phyloP scores from a whole-genome alignment of 2,329 filamentous ascomycete species.

The Exophiala bonariae region DNA sequence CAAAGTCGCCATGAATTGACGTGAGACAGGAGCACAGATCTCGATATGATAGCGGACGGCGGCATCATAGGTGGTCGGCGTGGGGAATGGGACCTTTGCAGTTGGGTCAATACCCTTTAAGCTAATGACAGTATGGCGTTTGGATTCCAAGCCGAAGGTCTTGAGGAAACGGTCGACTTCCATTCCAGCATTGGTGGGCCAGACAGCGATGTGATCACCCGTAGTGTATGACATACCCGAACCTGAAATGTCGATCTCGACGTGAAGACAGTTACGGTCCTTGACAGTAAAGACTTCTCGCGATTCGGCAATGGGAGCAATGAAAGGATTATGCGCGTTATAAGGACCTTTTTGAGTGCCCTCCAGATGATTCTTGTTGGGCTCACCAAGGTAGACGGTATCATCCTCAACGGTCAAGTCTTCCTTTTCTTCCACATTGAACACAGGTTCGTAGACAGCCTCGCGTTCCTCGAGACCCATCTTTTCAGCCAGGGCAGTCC shows the following conservation, averaged over 20 bases:
- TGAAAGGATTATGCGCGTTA: conserved; percentile 95
- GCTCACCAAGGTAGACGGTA: conserved; percentile 91
- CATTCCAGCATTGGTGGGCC: conserved; percentile 91
- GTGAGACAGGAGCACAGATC: conserved; percentile 90
- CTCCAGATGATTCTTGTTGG: conserved; percentile 93
- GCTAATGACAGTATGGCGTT: conserved; percentile 78
- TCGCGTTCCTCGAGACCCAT: conserved; percentile 94
- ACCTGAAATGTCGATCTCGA: conserved; percentile 88
- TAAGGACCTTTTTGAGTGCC: conserved; percentile 81
- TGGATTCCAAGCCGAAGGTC: conserved; percentile 71
- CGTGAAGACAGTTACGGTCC: conserved; percentile 91
- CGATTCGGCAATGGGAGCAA: conserved; percentile 91
- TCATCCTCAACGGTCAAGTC: conserved; percentile 71
- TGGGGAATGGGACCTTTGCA: conserved; percentile 95
- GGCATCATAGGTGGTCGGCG: conserved; percentile 93
- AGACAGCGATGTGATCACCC: conserved; percentile 94
- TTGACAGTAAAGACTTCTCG: conserved; percentile 84
- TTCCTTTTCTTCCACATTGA: conserved; percentile 75
- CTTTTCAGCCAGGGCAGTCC: conserved; percentile 76
- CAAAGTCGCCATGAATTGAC: conserved; percentile 86
- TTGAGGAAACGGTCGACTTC: conserved; percentile 89
- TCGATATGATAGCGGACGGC: conserved; percentile 95
- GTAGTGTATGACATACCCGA: conserved; percentile 93
- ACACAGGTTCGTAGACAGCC: conserved; percentile 91
- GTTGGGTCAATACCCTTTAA: conserved; percentile 93